Evolutionary conservation across 805 yeast species (phyloP).

Genomic region (Kazachstania kunashirensis): DNA sequence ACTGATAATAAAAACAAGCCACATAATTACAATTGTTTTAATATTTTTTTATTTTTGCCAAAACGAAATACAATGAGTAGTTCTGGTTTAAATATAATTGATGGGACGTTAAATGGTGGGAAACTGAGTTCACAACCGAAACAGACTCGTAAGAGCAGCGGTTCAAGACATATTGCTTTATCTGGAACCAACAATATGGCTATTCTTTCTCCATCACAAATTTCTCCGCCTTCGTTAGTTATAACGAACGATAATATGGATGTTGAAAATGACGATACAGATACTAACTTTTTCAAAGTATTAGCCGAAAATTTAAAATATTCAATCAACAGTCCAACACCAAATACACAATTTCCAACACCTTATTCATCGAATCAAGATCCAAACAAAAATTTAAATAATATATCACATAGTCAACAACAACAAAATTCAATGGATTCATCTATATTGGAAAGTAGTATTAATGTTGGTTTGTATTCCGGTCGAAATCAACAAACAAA

Average conservation of each 20-base stretch:
- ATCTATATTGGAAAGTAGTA: constrained; percentile 22
- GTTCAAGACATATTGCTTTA: not conserved
- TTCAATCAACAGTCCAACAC: constrained; percentile 26
- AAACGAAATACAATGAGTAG: too few species aligned
- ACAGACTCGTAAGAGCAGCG: too few species aligned
- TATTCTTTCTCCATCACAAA: not conserved
- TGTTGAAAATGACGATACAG: constrained; percentile 9
- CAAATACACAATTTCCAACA: constrained; percentile 28
- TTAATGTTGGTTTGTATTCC: constrained; percentile 10
- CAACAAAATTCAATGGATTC: constrained; percentile 14
- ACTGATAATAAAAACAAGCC: too few species aligned
- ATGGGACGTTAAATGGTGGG: too few species aligned
- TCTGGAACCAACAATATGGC: not conserved
- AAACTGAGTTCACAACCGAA: too few species aligned
- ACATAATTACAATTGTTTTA: too few species aligned
- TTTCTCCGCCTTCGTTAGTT: constrained; percentile 1
- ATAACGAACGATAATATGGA: not conserved
- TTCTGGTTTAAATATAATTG: too few species aligned
- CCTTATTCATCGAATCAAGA: constrained; percentile 24
- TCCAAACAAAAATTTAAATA: not conserved
- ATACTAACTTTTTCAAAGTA: constrained; percentile 21
- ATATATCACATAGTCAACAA: not conserved
- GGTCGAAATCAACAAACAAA: not conserved
- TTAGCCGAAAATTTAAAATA: constrained; percentile 24
- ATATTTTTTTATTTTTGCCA: too few species aligned